A percentile compares a stretch with the other conserved stretches of the same genome.
Conservation (phyloP, 768 basidiomycete genomes). For the Steccherinum ochraceum region DNA sequence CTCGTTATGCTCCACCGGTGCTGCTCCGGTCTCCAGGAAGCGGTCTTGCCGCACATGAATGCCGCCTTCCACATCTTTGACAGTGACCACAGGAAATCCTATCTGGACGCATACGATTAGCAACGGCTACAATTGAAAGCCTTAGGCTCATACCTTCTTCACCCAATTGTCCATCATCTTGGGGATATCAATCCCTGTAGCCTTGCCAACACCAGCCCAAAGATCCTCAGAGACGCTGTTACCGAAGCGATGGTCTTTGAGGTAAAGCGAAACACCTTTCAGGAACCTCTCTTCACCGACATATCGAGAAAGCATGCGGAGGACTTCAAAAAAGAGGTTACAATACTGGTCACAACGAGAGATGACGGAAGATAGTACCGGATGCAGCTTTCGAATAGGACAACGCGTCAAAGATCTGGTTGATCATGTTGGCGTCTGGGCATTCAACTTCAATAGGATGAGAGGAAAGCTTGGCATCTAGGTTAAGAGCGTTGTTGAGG, state of each 20-base stretch:
- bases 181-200: constrained; percentile 68
- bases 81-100: constrained; percentile 88
- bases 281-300: constrained; percentile 88
- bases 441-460: constrained; percentile 93
- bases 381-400: constrained; percentile 84
- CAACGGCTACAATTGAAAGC: background rate
- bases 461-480: constrained; percentile 83
- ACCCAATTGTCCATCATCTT: constrained; percentile 92
- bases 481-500: constrained; percentile 65
- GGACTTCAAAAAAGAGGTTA: constrained; percentile 35
- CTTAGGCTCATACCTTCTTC: constrained; percentile 44
- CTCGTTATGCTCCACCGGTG: constrained; percentile 13
- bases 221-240: constrained; percentile 83
- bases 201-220: constrained; percentile 76
- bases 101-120: constrained; percentile 26
- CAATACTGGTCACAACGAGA: background rate
- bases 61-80: constrained; percentile 67
- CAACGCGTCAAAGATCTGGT: constrained; percentile 83
- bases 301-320: constrained; percentile 85
- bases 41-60: constrained; percentile 85
- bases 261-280: constrained; percentile 82
- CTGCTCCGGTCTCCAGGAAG: constrained; percentile 77
- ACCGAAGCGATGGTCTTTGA: constrained; percentile 79
- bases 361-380: constrained; percentile 33
- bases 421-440: constrained; percentile 80